Percentiles rank a stretch among this genome's conserved stretches.
Evolutionary conservation across 2,329 filamentous ascomycete genomes (phyloP).

Genomic region (Colletotrichum sp.): DNA sequence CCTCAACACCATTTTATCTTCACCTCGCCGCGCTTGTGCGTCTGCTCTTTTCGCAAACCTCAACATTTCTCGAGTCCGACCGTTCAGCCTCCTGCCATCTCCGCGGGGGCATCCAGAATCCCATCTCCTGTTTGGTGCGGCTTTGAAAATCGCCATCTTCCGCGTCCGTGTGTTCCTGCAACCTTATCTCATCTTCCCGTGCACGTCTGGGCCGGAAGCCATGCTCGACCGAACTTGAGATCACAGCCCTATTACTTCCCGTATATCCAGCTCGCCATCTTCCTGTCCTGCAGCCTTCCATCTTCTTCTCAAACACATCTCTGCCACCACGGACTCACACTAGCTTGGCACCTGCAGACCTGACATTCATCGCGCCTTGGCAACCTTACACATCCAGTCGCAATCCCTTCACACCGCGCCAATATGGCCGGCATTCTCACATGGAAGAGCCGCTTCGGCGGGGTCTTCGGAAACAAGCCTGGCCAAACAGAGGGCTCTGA

Average conservation of each 20-base stretch:
- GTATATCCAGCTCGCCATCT: background rate
- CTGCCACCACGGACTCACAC: background rate
- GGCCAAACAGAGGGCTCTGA: background rate
- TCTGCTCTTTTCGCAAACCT: background rate
- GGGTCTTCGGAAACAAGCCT: slow-evolving; percentile 11
- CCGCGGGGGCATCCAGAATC: background rate
- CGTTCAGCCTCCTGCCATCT: background rate
- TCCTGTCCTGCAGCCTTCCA: background rate
- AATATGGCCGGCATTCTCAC: slow-evolving; percentile 1
- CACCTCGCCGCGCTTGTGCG: background rate
- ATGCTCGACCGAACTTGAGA: background rate
- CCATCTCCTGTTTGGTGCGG: background rate
- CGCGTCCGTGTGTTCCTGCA: background rate
- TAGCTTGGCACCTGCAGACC: background rate
- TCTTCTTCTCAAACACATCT: background rate
- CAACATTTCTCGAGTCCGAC: background rate
- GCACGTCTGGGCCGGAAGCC: background rate
- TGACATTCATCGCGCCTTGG: background rate
- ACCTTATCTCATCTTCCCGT: background rate
- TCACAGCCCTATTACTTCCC: background rate
- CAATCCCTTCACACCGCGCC: background rate
- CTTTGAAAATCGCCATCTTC: background rate
- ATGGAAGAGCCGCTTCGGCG: slow-evolving; percentile 19
- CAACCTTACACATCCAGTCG: background rate
- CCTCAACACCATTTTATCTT: background rate